Evolutionary conservation across 2,329 filamentous ascomycete genomes (phyloP), one percentile per base, ranked within the genome.

Genomic region (Remersonia thermophila): DNA sequence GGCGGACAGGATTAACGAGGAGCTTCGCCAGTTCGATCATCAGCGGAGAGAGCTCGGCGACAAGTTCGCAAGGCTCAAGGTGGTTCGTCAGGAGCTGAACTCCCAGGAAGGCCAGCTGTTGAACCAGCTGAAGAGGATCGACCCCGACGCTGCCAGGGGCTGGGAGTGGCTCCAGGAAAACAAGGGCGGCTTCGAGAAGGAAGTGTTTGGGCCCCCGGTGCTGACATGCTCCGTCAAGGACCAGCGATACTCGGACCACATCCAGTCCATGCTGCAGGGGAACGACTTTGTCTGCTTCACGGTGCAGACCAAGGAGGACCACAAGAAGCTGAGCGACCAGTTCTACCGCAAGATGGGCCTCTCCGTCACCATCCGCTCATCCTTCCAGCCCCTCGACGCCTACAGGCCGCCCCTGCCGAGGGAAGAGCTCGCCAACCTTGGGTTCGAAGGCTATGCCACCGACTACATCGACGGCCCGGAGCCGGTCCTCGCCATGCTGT

Each of bases 401-500:
- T 81, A 79, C 46, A 61, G 52, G 32, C 50, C 71, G 7, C 72
- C 73, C 0, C 50, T 83, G 4, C 59, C 69, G 1, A 47, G 54
- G 5, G 64, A 75, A 7, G 65, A 83, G 35, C 57, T 85, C 38
- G 51, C 51, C 35, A 40, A 50, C 28, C 39, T 75, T 56, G 85
- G 85, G 0, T 72, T 98, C 33, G 80, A 93, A 44, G 77, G 80
- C 2, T 94, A 82, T 61, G 77, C 85, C 1, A 66, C 83, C 17
- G 82, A 96, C 51, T 83, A 72, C 40, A 54, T 98, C 5, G 69
- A 78, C 25, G 91, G 89, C 0, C 93, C 93, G 0, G 76, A 80
- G 1, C 71, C 83, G 2, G 83, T 98, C 2, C 62, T 96, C 25
- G 80, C 84, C 6, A 91, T 93, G 81, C 71, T 98, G 15, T 95